Conservation (phyloP, 2,329 filamentous ascomycete species). For the Xylariaceae sp. region DNA sequence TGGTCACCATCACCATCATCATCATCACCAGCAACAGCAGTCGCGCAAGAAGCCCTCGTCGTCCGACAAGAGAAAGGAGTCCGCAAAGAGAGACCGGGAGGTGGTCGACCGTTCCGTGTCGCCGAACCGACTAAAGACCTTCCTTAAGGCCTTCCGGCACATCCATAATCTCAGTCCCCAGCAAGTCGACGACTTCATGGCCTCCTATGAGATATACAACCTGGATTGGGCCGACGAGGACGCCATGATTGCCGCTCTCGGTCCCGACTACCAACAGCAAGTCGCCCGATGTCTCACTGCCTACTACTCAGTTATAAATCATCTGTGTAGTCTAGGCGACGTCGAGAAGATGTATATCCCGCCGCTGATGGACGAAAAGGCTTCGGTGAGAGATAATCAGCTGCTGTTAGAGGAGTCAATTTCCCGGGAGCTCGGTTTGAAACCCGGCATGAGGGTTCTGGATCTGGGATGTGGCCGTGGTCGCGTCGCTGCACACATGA, state of each 20-base stretch:
- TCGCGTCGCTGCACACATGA: slow-evolving; percentile 50
- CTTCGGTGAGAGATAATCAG: slow-evolving; percentile 47
- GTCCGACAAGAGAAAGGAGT: too few relatives aligned
- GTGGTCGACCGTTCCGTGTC: slow-evolving; percentile 40
- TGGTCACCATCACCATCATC: slow-evolving; percentile 13
- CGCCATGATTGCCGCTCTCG: slow-evolving; percentile 43
- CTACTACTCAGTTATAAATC: slow-evolving; percentile 51
- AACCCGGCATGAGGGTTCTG: slow-evolving; percentile 42
- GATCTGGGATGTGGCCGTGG: slow-evolving; percentile 51
- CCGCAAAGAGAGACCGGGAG: too few relatives aligned
- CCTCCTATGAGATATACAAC: slow-evolving; percentile 52
- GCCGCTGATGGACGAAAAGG: slow-evolving; percentile 46
- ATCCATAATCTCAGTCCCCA: slow-evolving; percentile 44
- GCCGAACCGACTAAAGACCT: slow-evolving; percentile 45
- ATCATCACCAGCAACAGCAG: neutral
- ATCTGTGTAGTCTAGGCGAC: slow-evolving; percentile 49
- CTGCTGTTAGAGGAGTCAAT: slow-evolving; percentile 48
- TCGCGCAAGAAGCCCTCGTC: too few relatives aligned
- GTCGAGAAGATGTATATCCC: slow-evolving; percentile 57
- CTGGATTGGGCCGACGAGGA: slow-evolving; percentile 49
- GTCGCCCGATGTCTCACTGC: slow-evolving; percentile 47
- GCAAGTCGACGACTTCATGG: slow-evolving; percentile 52
- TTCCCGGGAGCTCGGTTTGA: slow-evolving; percentile 42
- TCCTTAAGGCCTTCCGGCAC: slow-evolving; percentile 46
- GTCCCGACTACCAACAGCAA: slow-evolving; percentile 44